These are phyloP conservation scores for Debaryomycetaceae sp. DNA, from an alignment of 1,139 yeast genomes.

Conservation along the genomic window DNA sequence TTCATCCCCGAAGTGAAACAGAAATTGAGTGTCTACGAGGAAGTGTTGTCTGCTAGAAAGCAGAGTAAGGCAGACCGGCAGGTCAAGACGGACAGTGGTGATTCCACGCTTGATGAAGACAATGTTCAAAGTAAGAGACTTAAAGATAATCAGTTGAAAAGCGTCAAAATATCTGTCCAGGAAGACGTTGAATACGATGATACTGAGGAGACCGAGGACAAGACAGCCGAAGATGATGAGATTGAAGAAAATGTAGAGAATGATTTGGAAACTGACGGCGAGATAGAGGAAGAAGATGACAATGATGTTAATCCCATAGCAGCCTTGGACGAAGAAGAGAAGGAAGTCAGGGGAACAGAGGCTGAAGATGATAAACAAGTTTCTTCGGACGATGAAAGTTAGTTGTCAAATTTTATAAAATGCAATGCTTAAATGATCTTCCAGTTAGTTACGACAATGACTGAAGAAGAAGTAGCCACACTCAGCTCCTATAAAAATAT, in stretches of 20 bases:
- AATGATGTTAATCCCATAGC: constrained; percentile 24
- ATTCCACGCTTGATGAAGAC: constrained; percentile 2
- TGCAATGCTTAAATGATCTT: not conserved
- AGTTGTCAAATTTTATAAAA: not conserved
- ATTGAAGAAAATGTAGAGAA: constrained; percentile 8
- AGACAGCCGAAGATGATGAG: constrained; percentile 9
- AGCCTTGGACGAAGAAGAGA: constrained; percentile 16
- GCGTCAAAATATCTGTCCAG: constrained; percentile 6
- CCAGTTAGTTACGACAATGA: constrained; percentile 16
- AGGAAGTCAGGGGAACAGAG: constrained; percentile 14
- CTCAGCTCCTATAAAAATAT: constrained; percentile 43
- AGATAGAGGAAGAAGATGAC: constrained; percentile 9
- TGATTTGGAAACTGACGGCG: constrained; percentile 8
- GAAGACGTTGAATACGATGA: constrained; percentile 12
- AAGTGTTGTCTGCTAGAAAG: constrained; percentile 38
- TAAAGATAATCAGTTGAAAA: constrained; percentile 11
- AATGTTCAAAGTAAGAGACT: constrained; percentile 10
- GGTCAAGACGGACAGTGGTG: constrained; percentile 5
- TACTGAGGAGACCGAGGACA: constrained; percentile 12
- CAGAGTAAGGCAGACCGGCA: constrained; percentile 24
- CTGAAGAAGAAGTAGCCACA: constrained; percentile 50
- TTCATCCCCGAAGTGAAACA: constrained; percentile 52
- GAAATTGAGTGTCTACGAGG: constrained; percentile 46
- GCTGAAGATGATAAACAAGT: constrained; percentile 18
- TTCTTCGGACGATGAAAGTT: constrained; percentile 8